phyloP scores from a whole-genome alignment of 1,284 basidiomycete species.

The Neonothopanus nambi region DNA sequence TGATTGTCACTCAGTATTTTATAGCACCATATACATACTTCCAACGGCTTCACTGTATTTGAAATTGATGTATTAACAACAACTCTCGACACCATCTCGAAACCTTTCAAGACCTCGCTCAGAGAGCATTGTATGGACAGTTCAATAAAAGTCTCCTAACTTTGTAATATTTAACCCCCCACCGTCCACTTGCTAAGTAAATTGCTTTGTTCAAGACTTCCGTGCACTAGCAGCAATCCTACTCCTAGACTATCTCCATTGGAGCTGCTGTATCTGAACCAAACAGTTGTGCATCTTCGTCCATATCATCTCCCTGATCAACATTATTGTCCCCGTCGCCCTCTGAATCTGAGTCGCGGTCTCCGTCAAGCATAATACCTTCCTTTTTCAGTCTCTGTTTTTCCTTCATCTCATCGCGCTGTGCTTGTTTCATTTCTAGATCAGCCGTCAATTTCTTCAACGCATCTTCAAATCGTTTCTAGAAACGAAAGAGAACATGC shows the following conservation, averaged over 20 bases:
- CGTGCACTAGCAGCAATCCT: too few relatives aligned
- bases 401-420: conserved; percentile 77
- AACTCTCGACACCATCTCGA: too few relatives aligned
- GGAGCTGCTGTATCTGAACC: neutral
- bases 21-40: neutral
- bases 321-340: conserved; percentile 26
- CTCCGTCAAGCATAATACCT: conserved; percentile 50
- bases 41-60: too few relatives aligned
- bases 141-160: too few relatives aligned
- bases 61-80: too few relatives aligned
- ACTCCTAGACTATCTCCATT: neutral
- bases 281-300: neutral
- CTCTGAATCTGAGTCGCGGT: conserved; percentile 45
- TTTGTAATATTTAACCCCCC: too few relatives aligned
- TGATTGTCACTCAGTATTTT: conserved; percentile 14
- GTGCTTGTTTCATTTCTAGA: conserved; percentile 82
- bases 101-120: too few relatives aligned
- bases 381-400: conserved; percentile 66
- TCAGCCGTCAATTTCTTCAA: conserved; percentile 86
- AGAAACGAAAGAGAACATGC: conserved; percentile 16
- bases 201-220: too few relatives aligned
- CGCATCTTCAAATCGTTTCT: conserved; percentile 95
- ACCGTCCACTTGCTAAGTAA: too few relatives aligned
- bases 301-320: neutral
- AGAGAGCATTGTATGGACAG: too few relatives aligned